Percentiles rank a stretch among this genome's conserved stretches.
Evolutionary conservation across 176 grass and related monocot genomes (phyloP).

Genomic region (Juncus effusus): DNA sequence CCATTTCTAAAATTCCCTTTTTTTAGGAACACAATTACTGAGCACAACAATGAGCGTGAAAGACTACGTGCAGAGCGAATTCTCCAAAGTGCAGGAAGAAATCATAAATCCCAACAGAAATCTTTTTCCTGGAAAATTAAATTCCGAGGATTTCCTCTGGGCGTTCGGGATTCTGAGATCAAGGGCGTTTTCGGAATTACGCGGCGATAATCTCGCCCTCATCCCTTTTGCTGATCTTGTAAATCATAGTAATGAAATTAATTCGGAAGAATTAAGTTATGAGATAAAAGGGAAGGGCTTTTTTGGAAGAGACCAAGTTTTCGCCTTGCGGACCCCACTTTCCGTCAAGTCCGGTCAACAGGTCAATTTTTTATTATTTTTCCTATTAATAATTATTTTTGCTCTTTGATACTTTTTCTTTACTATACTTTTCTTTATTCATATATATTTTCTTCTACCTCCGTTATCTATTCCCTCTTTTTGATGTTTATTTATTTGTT

Average conservation of each 20-base stretch:
- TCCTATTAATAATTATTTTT: no score
- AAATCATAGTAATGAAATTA: conserved; percentile 60
- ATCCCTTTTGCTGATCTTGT: conserved; percentile 94
- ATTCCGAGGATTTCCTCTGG: conserved; percentile 83
- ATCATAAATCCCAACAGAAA: conserved; percentile 60
- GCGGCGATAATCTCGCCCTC: conserved; percentile 89
- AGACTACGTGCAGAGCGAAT: conserved; percentile 80
- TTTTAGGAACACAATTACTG: conserved; percentile 76
- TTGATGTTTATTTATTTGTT: no score
- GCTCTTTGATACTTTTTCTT: no score
- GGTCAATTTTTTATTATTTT: conserved; percentile 30
- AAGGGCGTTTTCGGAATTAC: conserved; percentile 66
- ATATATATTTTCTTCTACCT: no score
- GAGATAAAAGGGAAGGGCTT: conserved; percentile 92
- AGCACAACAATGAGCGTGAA: conserved; percentile 82
- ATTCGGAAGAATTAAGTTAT: conserved; percentile 65
- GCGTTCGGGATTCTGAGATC: conserved; percentile 86
- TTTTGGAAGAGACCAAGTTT: conserved; percentile 61
- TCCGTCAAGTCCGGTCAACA: conserved; percentile 70
- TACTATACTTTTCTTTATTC: no score
- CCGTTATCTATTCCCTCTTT: no score
- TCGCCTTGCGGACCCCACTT: conserved; percentile 63
- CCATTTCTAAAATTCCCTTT: conserved; percentile 13
- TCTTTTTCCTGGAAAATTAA: conserved; percentile 59
- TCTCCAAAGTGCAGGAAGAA: conserved; percentile 52